Evolutionary conservation across 2,329 filamentous ascomycete species (phyloP).

Genomic region (Aschersonia sp.): DNA sequence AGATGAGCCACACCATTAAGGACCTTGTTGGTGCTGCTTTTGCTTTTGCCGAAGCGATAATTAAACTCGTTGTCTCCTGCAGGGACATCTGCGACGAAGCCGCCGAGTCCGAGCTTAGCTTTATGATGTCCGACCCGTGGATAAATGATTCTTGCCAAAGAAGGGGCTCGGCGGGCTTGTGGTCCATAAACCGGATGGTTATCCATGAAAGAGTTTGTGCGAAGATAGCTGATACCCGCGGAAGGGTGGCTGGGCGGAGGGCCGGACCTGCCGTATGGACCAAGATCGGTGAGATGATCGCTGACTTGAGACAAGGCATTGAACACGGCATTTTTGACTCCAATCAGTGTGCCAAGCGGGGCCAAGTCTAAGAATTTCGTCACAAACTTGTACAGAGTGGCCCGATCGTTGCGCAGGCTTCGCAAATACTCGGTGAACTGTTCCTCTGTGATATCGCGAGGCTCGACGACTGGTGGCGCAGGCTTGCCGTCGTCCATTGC

Average conservation of each 20-base stretch:
- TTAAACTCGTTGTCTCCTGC: constrained; percentile 28
- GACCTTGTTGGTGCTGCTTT: constrained; percentile 11
- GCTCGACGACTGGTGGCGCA: constrained; percentile 13
- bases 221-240: constrained; percentile 46
- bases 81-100: constrained; percentile 33
- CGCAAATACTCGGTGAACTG: constrained; percentile 38
- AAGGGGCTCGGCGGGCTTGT: constrained; percentile 31
- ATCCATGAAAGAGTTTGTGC: constrained; percentile 36
- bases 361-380: constrained; percentile 48
- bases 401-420: constrained; percentile 34
- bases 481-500: constrained; percentile 24
- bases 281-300: constrained; percentile 4
- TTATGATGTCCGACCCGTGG: constrained; percentile 21
- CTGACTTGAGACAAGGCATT: constrained; percentile 12
- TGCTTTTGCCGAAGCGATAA: constrained; percentile 8
- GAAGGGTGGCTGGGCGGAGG: constrained; percentile 49
- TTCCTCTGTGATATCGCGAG: constrained; percentile 29
- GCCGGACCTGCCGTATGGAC: constrained; percentile 34
- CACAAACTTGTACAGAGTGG: constrained; percentile 36
- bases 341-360: constrained; percentile 25
- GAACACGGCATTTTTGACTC: constrained; percentile 11
- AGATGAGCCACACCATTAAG: constrained; percentile 23
- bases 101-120: constrained; percentile 37
- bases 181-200: constrained; percentile 49
- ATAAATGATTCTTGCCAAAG: constrained; percentile 34